These are phyloP conservation scores for Knoxia roxburghii DNA, from an alignment of 257 asterid genomes.

Conservation along the genomic window DNA sequence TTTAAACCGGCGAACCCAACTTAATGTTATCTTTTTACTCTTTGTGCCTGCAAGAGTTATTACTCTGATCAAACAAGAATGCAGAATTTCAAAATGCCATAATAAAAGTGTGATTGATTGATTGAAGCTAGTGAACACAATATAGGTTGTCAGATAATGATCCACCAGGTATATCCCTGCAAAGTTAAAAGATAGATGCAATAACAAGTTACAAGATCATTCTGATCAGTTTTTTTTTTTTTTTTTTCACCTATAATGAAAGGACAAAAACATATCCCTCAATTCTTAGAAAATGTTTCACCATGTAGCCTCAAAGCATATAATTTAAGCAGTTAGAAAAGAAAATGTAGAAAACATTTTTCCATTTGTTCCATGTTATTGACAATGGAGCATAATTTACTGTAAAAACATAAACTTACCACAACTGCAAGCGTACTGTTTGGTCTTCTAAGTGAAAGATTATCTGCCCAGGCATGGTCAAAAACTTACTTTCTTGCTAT, in stretches of 20 bases:
- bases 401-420: conserved; percentile 33
- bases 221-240: no score
- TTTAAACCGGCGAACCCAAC: conserved; percentile 89
- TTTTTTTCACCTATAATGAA: conserved; percentile 2
- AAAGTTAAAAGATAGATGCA: no score
- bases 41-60: conserved; percentile 52
- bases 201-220: no score
- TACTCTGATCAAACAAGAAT: neutral
- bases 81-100: neutral
- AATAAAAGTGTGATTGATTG: no score
- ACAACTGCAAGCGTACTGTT: conserved; percentile 78
- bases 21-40: conserved; percentile 59
- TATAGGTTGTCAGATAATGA: no score
- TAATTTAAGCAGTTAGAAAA: neutral
- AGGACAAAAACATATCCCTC: neutral
- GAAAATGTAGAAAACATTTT: neutral
- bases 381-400: no score
- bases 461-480: no score
- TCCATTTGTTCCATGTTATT: neutral
- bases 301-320: neutral
- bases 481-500: no score
- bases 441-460: no score
- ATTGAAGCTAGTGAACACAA: no score
- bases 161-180: no score
- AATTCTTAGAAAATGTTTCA: neutral